A percentile compares a stretch with the other conserved stretches of the same genome.
Conservation (phyloP, 2,329 filamentous ascomycete genomes). For the Fusarium humuli region DNA sequence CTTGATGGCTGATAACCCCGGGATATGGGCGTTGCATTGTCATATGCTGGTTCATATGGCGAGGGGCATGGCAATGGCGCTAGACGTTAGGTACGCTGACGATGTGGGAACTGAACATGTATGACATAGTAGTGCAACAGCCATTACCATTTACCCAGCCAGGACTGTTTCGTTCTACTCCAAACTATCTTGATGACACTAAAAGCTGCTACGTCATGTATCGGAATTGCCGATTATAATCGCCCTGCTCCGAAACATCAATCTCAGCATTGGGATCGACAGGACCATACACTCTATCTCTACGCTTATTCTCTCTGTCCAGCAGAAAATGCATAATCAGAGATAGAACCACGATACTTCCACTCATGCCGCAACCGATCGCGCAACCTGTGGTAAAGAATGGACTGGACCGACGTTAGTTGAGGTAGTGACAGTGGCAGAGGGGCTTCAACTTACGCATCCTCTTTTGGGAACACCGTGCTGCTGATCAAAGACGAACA, state of each 20-base stretch:
- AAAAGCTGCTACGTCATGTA: conserved; percentile 6
- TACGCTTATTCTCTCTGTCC: conserved; percentile 9
- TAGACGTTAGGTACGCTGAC: rapidly evolving
- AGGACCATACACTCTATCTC: neutral
- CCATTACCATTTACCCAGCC: too few species aligned
- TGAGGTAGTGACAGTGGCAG: rapidly evolving
- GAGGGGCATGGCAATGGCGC: conserved; percentile 12
- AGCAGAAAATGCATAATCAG: conserved; percentile 23
- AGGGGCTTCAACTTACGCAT: conserved; percentile 8
- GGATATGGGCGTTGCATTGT: conserved; percentile 20
- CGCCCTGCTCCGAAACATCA: conserved; percentile 1
- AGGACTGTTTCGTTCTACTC: too few species aligned
- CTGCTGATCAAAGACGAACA: conserved; percentile 37
- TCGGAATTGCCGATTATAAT: conserved; percentile 13
- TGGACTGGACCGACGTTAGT: neutral
- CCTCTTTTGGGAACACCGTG: conserved; percentile 22
- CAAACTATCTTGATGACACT: too few species aligned
- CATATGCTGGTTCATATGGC: conserved; percentile 27
- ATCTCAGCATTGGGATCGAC: neutral
- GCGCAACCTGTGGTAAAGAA: conserved; percentile 30
- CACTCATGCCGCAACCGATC: conserved; percentile 25
- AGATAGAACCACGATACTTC: neutral
- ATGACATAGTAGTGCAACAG: neutral
- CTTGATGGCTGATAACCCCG: neutral
- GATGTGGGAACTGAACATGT: rapidly evolving